Evolutionary conservation across 495 filamentous ascomycete species (phyloP), one percentile per base, ranked within the genome.

Genomic region (Penicillium steckii): DNA sequence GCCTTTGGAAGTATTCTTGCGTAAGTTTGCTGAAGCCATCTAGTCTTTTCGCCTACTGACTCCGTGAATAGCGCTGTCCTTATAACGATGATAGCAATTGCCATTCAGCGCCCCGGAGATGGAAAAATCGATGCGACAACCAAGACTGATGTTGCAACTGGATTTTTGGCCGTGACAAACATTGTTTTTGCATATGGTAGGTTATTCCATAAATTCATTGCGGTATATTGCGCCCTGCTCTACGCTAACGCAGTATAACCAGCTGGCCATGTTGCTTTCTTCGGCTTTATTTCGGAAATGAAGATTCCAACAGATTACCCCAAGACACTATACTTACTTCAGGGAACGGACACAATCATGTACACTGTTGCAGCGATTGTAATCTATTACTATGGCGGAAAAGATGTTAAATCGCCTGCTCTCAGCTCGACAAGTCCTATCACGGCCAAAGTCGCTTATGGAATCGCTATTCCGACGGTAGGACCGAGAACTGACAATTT

Each of bases 241-340:
- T 4, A 21, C 13, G 23, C 38, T 23, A 21, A 41, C 18, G 8
- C 4, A 21, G 3, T 21, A 10, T 23, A 41, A n/a, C n/a, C n/a
- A n/a, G 38, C 38, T 23, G 38, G 38, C 38, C 78, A 88, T 70
- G 71, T 85, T 59, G 79, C 85, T 55, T 85, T 89, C 70, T 87
- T 91, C 72, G 79, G 74, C 48, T 86, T 91, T 64, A 85, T 88
- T 54, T 78, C 84, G 40, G 88, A 92, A 64, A 84, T 92, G 78
- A 79, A 83, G 53, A 78, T 82, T 0, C 87, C 87, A 0, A 58
- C 63, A 13, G 80, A 88, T 52, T 89, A 79, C 61, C 74, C 75
- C 44, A 87, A 86, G 64, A 75, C 86, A 8, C 76, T 90, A 26
- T 70, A 72, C 49, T 57, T 82, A 30, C 79, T 87, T 5, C 85